These are phyloP conservation scores for Verticillium zaregamsianum DNA, from an alignment of 2,329 filamentous ascomycete species.

Conservation along the genomic window DNA sequence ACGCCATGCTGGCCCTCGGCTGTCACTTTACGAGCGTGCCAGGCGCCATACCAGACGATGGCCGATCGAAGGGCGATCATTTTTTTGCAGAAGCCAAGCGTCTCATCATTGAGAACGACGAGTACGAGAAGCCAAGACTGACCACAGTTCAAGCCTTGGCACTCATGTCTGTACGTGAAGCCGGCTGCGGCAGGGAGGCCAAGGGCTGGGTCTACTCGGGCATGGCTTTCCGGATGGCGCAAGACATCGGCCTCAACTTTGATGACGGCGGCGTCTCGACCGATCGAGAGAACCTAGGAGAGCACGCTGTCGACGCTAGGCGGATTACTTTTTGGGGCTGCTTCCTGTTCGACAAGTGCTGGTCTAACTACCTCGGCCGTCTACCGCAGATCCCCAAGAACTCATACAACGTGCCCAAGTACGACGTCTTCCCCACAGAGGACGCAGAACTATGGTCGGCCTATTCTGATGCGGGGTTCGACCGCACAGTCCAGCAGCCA, in stretches of 20 bases:
- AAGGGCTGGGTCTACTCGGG: slow-evolving; percentile 98
- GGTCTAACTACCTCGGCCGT: slow-evolving; percentile 94
- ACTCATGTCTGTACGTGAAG: slow-evolving; percentile 93
- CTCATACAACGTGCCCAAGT: slow-evolving; percentile 80
- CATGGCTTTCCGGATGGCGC: slow-evolving; percentile 97
- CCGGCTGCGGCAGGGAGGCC: slow-evolving; percentile 87
- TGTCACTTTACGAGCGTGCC: slow-evolving; percentile 84
- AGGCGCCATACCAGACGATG: slow-evolving; percentile 66
- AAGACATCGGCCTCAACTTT: slow-evolving; percentile 87
- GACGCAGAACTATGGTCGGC: slow-evolving; percentile 84
- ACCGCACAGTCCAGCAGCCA: slow-evolving; percentile 69
- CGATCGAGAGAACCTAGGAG: slow-evolving; percentile 58
- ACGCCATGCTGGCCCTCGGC: slow-evolving; percentile 87
- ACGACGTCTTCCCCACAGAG: slow-evolving; percentile 86
- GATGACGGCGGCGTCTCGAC: slow-evolving; percentile 65
- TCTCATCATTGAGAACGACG: slow-evolving; percentile 83
- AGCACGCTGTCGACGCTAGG: slow-evolving; percentile 83
- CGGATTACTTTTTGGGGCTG: slow-evolving; percentile 96
- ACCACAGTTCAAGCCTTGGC: slow-evolving; percentile 91
- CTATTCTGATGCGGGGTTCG: slow-evolving; percentile 79
- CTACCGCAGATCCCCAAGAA: slow-evolving; percentile 79
- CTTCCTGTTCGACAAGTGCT: slow-evolving; percentile 97
- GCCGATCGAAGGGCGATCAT: slow-evolving; percentile 85
- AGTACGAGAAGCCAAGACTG: slow-evolving; percentile 83
- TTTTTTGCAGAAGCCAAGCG: slow-evolving; percentile 94